phyloP scores from a whole-genome alignment of 2,329 filamentous ascomycete species.

The Talaromyces atroroseus region DNA sequence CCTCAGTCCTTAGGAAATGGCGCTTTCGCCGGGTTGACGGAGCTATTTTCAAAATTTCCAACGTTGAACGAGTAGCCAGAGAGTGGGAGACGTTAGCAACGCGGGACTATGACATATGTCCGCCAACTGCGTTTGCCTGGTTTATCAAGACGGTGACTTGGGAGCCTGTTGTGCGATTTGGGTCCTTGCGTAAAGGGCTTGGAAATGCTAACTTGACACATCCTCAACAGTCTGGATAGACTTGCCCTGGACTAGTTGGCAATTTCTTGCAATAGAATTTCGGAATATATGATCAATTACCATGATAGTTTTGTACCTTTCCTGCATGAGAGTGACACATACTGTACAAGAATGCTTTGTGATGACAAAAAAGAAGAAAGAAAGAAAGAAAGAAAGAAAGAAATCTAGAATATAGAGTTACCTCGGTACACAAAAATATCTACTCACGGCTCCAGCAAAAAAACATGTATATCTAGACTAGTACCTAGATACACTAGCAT shows the following conservation, averaged over 20 bases:
- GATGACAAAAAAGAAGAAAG: no score
- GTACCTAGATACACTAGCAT: constrained; percentile 6
- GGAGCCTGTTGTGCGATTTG: constrained; percentile 33
- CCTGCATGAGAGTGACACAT: no score
- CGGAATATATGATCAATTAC: background rate
- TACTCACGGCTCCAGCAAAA: no score
- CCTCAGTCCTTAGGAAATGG: constrained; percentile 31
- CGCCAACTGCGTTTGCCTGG: background rate
- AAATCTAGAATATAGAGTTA: no score
- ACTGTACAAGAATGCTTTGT: no score
- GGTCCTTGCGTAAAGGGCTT: no score
- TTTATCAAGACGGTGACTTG: constrained; percentile 28
- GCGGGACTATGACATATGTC: background rate
- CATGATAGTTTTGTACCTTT: background rate
- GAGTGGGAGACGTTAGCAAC: constrained; percentile 32
- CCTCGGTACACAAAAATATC: no score
- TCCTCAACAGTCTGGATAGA: background rate
- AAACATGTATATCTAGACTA: no score
- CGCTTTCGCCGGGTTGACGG: constrained; percentile 31
- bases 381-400: no score
- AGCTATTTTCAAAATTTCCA: constrained; percentile 25
- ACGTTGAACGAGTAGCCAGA: constrained; percentile 24
- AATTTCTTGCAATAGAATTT: background rate
- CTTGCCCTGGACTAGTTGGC: no score
- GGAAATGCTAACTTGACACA: background rate